Evolutionary conservation across 805 yeast genomes (phyloP), one percentile per base, ranked within the genome.

Genomic region (Wickerhamomyces strasburgensis): DNA sequence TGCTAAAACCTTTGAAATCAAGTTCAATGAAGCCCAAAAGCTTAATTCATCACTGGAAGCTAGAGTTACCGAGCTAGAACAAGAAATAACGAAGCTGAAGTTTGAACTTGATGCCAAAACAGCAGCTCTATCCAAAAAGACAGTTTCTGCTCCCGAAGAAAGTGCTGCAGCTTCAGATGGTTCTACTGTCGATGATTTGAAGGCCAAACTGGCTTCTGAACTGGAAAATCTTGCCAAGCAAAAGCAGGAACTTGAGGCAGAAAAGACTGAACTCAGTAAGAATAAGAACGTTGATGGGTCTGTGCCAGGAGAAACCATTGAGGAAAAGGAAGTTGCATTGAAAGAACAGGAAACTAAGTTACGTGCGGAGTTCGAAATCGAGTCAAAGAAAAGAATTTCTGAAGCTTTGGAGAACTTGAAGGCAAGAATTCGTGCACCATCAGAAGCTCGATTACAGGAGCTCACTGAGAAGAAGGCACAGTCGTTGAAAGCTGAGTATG

Each of bases 1-100:
- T 51, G 65, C 66, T 1, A 58, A 59, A 25, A 62, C 58, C 5
- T 55, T 78, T 29, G 72, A 58, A 31, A 40, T 48, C 6, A 61
- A 68, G 40, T 43, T 66, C 11, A 56, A 54, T 7, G 58, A 53
- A 5, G 37, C 70, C 16, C 48, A 49, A 13, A 39, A 49, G 1
- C 56, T 57, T 14, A 68, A 67, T 21, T 58, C 61, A 5, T 59
- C 64, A 6, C 43, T 73, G 19, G 60, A 57, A 34, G 35, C 35
- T 7, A 44, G 43, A 28, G 39, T 49, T 19, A 14, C 36, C 15
- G 38, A 30, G 10, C 24, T 54, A 23, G 48, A 37, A 23, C 11
- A 33, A 5, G 31, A 37, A 15, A 23, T 42, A 19, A 26, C 19
- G 3, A 14, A 26, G 16, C 14, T 39, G 27, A 35, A 31, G 5